A percentile compares a stretch with the other conserved stretches of the same genome.
These are phyloP conservation scores for Cladorrhinum samala DNA, from an alignment of 495 filamentous ascomycete genomes.

Conservation along the genomic window DNA sequence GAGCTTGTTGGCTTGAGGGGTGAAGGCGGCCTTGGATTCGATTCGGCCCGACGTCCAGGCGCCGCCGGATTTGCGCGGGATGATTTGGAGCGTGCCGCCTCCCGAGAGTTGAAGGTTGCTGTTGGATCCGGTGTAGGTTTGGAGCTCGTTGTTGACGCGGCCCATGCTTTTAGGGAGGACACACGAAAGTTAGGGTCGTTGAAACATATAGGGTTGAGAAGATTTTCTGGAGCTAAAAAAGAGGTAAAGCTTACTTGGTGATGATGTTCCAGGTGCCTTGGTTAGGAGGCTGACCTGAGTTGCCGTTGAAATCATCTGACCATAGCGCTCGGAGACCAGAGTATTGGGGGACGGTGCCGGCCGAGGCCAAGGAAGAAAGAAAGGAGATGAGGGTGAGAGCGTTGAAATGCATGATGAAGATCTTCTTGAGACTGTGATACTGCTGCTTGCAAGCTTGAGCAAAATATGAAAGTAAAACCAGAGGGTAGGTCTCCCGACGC, in stretches of 20 bases:
- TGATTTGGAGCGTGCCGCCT: slow-evolving; percentile 40
- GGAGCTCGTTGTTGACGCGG: slow-evolving; percentile 40
- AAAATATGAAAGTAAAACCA: neutral
- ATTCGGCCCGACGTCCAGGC: slow-evolving; percentile 47
- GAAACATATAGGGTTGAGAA: too few species aligned
- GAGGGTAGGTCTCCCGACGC: neutral
- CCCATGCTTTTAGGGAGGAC: too few species aligned
- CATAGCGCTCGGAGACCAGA: slow-evolving; percentile 24
- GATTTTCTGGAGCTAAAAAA: neutral
- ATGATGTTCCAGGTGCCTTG: slow-evolving; percentile 33
- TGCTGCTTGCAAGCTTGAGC: neutral
- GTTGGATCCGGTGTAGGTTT: slow-evolving; percentile 38
- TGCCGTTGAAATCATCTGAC: slow-evolving; percentile 24
- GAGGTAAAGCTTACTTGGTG: slow-evolving; percentile 19
- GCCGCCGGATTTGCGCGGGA: slow-evolving; percentile 36
- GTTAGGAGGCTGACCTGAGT: slow-evolving; percentile 18
- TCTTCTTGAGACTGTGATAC: neutral
- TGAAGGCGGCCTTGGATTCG: slow-evolving; percentile 37
- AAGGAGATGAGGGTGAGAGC: slow-evolving; percentile 14
- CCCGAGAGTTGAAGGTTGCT: slow-evolving; percentile 42
- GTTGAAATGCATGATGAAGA: slow-evolving; percentile 15
- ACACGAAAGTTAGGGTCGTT: too few species aligned
- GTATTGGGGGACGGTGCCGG: slow-evolving; percentile 15
- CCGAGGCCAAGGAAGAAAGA: slow-evolving; percentile 21
- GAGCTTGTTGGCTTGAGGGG: slow-evolving; percentile 34